Base-by-base conservation (phyloP, 2,329 filamentous ascomycete species). In the Torrubiellomyces zombiae region DNA sequence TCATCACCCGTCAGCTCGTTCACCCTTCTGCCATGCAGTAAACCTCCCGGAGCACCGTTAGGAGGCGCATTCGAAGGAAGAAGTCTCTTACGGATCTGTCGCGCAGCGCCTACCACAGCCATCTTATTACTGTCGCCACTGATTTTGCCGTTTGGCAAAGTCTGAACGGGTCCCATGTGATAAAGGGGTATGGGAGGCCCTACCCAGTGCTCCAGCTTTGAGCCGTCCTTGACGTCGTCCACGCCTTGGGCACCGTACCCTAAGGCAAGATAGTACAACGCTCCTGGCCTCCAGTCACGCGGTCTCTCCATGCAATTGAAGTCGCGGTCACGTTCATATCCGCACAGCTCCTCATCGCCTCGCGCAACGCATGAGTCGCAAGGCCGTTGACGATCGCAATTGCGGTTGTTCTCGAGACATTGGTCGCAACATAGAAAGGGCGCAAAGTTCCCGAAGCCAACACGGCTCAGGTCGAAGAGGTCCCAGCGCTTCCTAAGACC, bases 321-420 rank as follows among this genome's bases (percentile, higher is more conserved):
- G 15, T 29, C 27, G 7, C 28, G 29, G 5, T 19, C 29, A 3
- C 4, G 3, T 1, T 24, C 14, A 7, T 29, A 37, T 5, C n/a
- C 32, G 10, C 37, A 38, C 7, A n/a, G 9, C 8, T 22, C 1
- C 7, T 25, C 14, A 0, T 36, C 29, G 3, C 27, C 32, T 12
- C 28, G 17, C 6, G 25, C 12, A 8, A 32, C 27, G 34, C 51
- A 55, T 4, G 40, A 46, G 25, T 53, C 46, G 28, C 51, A 55
- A 2, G 51, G 51, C 12, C 49, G 40, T 26, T 49, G 47, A 2
- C 44, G 42, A 23, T 55, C 51, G 29, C 51, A 55, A 25, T 39
- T 35, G 2, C 38, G 23, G 3, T 31, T 31, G 6, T 20, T 35
- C 1, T 26, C 18, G 4, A 24, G 9, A 32, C 48, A 51, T 10